phyloP scores from a whole-genome alignment of 2,329 filamentous ascomycete species.

The Calonectria fujianensis region DNA sequence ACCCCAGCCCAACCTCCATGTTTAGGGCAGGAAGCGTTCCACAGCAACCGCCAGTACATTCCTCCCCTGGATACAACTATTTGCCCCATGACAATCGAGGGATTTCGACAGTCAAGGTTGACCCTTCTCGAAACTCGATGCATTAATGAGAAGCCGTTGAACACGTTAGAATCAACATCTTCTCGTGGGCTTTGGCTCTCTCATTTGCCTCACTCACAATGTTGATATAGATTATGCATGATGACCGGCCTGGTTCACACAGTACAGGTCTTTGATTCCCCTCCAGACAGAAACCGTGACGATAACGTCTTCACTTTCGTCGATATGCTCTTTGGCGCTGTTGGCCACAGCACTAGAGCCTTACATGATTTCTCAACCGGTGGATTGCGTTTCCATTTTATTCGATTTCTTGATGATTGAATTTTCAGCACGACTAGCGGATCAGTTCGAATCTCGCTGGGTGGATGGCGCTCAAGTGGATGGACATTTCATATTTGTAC shows the following conservation, averaged over 20 bases:
- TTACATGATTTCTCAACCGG: constrained; percentile 40
- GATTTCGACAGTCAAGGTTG: constrained; percentile 57
- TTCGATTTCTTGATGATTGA: constrained; percentile 32
- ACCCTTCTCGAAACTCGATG: constrained; percentile 56
- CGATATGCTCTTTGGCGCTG: constrained; percentile 34
- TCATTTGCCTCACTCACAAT: constrained; percentile 42
- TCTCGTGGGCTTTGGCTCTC: constrained; percentile 31
- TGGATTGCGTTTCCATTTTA: constrained; percentile 41
- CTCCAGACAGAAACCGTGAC: constrained; percentile 31
- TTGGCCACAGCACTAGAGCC: constrained; percentile 30
- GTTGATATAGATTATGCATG: constrained; percentile 50
- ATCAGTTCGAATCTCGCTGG: constrained; percentile 18
- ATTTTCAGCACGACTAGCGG: constrained; percentile 41
- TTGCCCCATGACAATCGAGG: constrained; percentile 59
- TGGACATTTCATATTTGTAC: constrained; percentile 14
- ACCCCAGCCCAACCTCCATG: constrained; percentile 55
- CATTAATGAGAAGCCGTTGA: constrained; percentile 45
- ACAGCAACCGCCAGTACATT: constrained; percentile 53
- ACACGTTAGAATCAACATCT: constrained; percentile 27
- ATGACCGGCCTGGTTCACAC: constrained; percentile 54
- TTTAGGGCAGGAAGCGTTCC: constrained; percentile 59
- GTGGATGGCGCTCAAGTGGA: constrained; percentile 22
- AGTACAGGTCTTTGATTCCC: constrained; percentile 54
- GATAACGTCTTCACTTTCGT: constrained; percentile 38
- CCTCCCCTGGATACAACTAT: constrained; percentile 60